Conservation (phyloP, 1,139 yeast genomes). For the Candida sp. region DNA sequence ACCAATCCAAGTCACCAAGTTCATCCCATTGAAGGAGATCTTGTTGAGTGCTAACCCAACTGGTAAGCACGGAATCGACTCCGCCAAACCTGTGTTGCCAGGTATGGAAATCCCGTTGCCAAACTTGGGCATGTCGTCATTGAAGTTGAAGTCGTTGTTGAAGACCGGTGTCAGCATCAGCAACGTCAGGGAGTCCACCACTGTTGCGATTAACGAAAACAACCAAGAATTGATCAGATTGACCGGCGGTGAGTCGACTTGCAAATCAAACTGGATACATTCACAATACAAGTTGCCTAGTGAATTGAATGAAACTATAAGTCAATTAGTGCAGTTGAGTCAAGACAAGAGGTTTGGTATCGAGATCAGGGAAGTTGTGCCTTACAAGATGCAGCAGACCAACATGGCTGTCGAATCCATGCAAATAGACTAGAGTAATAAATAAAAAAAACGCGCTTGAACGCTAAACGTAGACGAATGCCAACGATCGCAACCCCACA, state of each 20-base stretch:
- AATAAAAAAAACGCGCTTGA: too few species aligned
- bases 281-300: constrained; percentile 64
- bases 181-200: constrained; percentile 81
- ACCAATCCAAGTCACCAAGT: constrained; percentile 74
- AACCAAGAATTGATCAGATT: constrained; percentile 66
- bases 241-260: constrained; percentile 74
- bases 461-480: too few species aligned
- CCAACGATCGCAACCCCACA: too few species aligned
- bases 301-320: constrained; percentile 49
- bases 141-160: constrained; percentile 65
- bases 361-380: constrained; percentile 64
- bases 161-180: constrained; percentile 52
- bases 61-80: constrained; percentile 67
- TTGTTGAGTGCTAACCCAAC: constrained; percentile 65
- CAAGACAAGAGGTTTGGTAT: constrained; percentile 74
- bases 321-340: constrained; percentile 58
- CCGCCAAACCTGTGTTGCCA: constrained; percentile 68
- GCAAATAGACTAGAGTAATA: constrained; percentile 35
- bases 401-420: constrained; percentile 29
- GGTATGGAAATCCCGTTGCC: constrained; percentile 79
- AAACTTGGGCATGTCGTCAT: constrained; percentile 65
- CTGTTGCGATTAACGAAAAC: constrained; percentile 49
- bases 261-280: constrained; percentile 87
- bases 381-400: constrained; percentile 36
- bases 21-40: constrained; percentile 68